Evolutionary conservation across 106 monocot species (phyloP), one percentile per base, ranked within the genome.

Genomic region (Apostasia ramifera): DNA sequence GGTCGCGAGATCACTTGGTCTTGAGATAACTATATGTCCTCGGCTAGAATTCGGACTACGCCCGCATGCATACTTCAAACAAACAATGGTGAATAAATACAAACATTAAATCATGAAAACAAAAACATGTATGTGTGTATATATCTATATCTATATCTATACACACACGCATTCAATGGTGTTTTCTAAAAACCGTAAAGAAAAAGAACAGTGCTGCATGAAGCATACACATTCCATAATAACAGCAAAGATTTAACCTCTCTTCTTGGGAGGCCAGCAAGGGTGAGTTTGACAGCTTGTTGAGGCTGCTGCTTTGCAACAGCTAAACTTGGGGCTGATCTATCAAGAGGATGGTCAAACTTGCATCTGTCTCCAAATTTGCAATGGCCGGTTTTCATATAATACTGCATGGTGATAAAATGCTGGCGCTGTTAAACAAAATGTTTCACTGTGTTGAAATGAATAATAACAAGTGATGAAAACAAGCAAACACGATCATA

Each of bases 361-460:
- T 63, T 94, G 67, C 93, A 94, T 61, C 73, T 84, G 10, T 82
- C 90, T 47, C 77, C 81, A 80, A 84, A 94, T 63, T 78, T 94
- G 74, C 93, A 94, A 2, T 74, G 76, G 4, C 93, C 93, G 41
- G 86, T 94, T 74, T 94, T 94, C 90, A 94, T 94, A 56, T 90
- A 94, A 65, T 66, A 86, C 93, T 94, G 80, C 78, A 80, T 14
- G 13, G 40, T 57, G 56, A 67, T 67, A 61, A 26, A 26, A 26
- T 26, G 26, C 26, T 26, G 0, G 26, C 26, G 26, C 26, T 26
- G 26, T 26, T 26, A 26, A 26, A 26, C 26, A 26, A 26, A 26
- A 26, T 26, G 26, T 26, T 26, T 26, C 26, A 26, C 26, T 26
- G 26, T 26, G 26, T 26, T 26, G 26, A 26, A 26, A 26, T 26